A percentile compares a stretch with the other conserved stretches of the same genome.
Conservation (phyloP, 2,329 filamentous ascomycete species). For the Neophaeococcomyces aloes region DNA sequence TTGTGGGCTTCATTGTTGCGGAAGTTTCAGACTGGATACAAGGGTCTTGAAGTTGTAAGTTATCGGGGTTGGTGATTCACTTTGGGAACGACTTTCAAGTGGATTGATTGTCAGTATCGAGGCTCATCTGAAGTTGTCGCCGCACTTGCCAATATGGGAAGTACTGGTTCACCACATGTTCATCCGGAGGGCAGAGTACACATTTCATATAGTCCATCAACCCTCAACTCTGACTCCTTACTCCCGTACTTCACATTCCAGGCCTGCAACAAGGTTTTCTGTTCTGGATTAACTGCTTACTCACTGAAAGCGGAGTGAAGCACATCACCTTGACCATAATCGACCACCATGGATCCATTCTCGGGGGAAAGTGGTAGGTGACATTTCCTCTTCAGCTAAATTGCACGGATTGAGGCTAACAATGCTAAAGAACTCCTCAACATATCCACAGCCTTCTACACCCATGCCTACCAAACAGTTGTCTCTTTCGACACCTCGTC, state of each 20-base stretch:
- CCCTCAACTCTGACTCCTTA: no score
- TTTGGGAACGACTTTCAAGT: no score
- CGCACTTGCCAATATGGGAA: slow-evolving; percentile 3
- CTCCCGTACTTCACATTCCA: no score
- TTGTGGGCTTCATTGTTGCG: slow-evolving; percentile 5
- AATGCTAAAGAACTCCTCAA: slow-evolving; percentile 51
- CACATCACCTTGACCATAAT: background rate
- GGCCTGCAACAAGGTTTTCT: no score
- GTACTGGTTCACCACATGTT: background rate
- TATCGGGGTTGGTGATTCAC: no score
- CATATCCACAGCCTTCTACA: slow-evolving; percentile 57
- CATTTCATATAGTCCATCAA: no score
- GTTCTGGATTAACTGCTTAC: no score
- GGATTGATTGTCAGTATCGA: no score
- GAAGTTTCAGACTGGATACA: background rate
- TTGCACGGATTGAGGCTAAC: slow-evolving; percentile 8
- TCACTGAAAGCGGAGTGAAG: no score
- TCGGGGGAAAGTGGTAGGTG: slow-evolving; percentile 50
- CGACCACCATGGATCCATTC: slow-evolving; percentile 48
- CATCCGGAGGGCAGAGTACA: background rate
- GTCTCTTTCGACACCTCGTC: slow-evolving; percentile 73
- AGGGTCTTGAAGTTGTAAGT: no score
- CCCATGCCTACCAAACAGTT: slow-evolving; percentile 77
- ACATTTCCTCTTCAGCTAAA: background rate
- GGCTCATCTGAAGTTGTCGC: no score